Evolutionary conservation across 2,329 filamentous ascomycete genomes (phyloP).

Genomic region (Dactylonectria estremocensis): DNA sequence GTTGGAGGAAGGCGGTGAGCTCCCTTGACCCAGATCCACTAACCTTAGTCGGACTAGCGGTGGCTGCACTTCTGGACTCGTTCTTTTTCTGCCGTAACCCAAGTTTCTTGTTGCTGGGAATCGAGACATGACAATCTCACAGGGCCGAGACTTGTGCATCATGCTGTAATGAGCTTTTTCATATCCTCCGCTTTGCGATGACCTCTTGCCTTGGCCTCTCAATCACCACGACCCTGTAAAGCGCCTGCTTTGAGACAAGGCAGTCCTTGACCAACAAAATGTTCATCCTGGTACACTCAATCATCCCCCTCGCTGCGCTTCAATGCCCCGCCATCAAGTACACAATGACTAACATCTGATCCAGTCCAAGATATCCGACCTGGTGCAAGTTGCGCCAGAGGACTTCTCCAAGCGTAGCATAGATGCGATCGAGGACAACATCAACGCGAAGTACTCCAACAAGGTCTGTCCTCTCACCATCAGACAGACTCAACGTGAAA

Average conservation of each 20-base stretch:
- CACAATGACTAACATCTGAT: constrained; percentile 30
- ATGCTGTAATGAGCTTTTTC: constrained; percentile 15
- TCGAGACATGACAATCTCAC: constrained; percentile 17
- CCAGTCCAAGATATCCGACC: constrained; percentile 92
- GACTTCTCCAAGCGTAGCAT: constrained; percentile 89
- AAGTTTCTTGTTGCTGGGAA: constrained; percentile 23
- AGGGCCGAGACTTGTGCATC: background rate
- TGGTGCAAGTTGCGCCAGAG: constrained; percentile 92
- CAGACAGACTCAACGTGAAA: constrained; percentile 1
- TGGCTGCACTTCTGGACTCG: background rate
- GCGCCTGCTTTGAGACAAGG: background rate
- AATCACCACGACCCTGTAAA: background rate
- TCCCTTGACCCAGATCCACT: background rate
- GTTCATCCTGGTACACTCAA: constrained; percentile 65
- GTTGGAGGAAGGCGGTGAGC: constrained; percentile 29
- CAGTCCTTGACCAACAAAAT: constrained; percentile 50
- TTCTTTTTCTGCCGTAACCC: constrained; percentile 45
- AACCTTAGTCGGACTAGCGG: constrained; percentile 17
- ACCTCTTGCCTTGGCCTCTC: background rate
- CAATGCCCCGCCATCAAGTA: constrained; percentile 15
- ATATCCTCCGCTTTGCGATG: constrained; percentile 8
- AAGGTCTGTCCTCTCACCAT: constrained; percentile 69
- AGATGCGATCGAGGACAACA: constrained; percentile 93
- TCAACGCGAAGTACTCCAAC: constrained; percentile 97
- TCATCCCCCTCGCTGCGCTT: background rate